Conservation (phyloP, 345 rosid genomes). For the Turritis glabra region DNA sequence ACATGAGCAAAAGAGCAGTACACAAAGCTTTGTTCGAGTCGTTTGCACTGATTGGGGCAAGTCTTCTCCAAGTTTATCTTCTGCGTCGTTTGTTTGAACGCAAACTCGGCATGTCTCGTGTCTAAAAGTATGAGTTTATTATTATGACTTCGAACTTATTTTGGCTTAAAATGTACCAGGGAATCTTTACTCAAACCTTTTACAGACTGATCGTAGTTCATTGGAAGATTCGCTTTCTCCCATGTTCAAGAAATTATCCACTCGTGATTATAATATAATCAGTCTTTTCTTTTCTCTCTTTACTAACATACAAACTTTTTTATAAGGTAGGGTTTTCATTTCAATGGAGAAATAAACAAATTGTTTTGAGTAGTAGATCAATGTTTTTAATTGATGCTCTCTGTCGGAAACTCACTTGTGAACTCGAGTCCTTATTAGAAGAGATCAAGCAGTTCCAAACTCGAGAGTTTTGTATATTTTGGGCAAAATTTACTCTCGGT, state of each 20-base stretch:
- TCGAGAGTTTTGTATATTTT: too few species aligned
- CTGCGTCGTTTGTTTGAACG: slow-evolving; percentile 69
- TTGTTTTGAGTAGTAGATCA: too few species aligned
- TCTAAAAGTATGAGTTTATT: slow-evolving; percentile 34
- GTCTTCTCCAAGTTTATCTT: slow-evolving; percentile 65
- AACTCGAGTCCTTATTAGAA: too few species aligned
- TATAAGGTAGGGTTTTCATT: too few species aligned
- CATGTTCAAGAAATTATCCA: background rate
- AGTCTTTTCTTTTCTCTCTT: background rate
- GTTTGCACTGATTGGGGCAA: slow-evolving; percentile 56
- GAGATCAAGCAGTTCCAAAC: too few species aligned
- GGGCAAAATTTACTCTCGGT: too few species aligned
- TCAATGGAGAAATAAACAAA: too few species aligned
- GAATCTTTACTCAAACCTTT: slow-evolving; percentile 20
- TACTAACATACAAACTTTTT: too few species aligned
- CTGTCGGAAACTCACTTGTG: too few species aligned
- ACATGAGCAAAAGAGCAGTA: slow-evolving; percentile 63
- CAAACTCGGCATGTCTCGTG: slow-evolving; percentile 65
- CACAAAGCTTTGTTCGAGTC: slow-evolving; percentile 74
- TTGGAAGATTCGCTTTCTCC: background rate
- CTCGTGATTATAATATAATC: slow-evolving; percentile 4
- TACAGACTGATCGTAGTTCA: slow-evolving; percentile 26
- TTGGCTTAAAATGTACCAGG: slow-evolving; percentile 22
- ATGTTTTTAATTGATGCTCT: too few species aligned
- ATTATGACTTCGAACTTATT: slow-evolving; percentile 12